A percentile compares a stretch with the other conserved stretches of the same genome.
phyloP scores from a whole-genome alignment of 352 stramenopile genomes.

The Phytophthora colocasiae region DNA sequence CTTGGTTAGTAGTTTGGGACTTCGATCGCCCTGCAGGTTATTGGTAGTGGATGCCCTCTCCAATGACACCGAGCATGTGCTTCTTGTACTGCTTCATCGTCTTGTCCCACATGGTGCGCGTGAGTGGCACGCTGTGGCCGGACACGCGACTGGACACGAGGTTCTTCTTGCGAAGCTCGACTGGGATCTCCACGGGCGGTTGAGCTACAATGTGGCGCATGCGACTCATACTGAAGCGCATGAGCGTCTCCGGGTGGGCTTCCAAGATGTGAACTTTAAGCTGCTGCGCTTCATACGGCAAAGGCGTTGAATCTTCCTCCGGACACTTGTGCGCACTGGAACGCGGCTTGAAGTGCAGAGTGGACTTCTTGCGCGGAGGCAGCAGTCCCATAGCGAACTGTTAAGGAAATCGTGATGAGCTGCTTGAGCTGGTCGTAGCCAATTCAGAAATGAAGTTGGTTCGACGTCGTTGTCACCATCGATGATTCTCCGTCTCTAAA shows the following conservation, averaged over 20 bases:
- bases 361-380: conserved; percentile 33
- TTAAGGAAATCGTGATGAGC: not conserved
- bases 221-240: conserved; percentile 72
- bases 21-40: not conserved
- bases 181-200: conserved; percentile 61
- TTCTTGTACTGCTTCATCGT: conserved; percentile 50
- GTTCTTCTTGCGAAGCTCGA: conserved; percentile 44
- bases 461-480: conserved; percentile 4
- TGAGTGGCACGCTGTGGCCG: conserved; percentile 68
- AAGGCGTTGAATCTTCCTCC: conserved; percentile 9
- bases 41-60: conserved; percentile 46
- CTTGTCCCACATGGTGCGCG: conserved; percentile 71
- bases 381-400: conserved; percentile 27
- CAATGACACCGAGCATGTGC: conserved; percentile 53
- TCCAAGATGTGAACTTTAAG: conserved; percentile 71
- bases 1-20: not conserved
- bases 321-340: conserved; percentile 10
- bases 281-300: conserved; percentile 54
- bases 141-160: conserved; percentile 48
- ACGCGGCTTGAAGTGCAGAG: conserved; percentile 29
- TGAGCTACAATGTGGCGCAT: conserved; percentile 59
- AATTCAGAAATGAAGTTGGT: conserved; percentile 25
- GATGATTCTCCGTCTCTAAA: conserved; percentile 11
- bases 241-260: conserved; percentile 48
- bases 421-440: conserved; percentile 17